phyloP scores from a whole-genome alignment of 1,139 yeast species.

The Taphrina pruni region DNA sequence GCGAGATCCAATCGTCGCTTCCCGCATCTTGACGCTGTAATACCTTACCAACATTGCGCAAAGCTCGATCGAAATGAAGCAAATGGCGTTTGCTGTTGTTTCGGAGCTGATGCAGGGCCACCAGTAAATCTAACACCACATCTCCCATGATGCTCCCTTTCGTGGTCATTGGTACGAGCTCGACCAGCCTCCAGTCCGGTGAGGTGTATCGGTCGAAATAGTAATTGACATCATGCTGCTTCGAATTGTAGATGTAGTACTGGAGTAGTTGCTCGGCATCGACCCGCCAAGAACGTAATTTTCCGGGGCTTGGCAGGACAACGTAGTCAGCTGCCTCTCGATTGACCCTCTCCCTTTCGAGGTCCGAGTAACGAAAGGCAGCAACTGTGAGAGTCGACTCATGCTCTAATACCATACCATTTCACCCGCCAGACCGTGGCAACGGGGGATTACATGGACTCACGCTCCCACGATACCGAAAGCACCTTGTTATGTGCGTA shows the following conservation, averaged over 20 bases:
- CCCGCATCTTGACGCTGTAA: background rate
- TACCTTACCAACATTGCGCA: background rate
- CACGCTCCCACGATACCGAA: background rate
- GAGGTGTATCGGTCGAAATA: slow-evolving; percentile 2
- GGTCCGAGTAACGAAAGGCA: background rate
- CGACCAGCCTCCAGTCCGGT: slow-evolving; percentile 7
- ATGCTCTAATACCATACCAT: background rate
- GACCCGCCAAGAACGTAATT: slow-evolving; percentile 7
- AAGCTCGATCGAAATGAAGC: slow-evolving; percentile 9
- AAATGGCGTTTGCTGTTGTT: background rate
- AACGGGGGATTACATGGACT: background rate
- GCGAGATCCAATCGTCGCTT: background rate
- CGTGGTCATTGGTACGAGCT: slow-evolving; percentile 5
- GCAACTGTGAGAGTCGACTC: background rate
- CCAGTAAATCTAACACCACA: slow-evolving; percentile 3
- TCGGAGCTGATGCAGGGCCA: slow-evolving; percentile 1
- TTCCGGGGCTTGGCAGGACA: slow-evolving; percentile 6
- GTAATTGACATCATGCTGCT: slow-evolving; percentile 18
- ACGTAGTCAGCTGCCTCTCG: background rate
- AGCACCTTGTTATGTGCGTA: background rate
- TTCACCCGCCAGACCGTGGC: background rate
- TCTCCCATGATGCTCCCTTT: background rate
- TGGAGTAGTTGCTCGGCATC: slow-evolving; percentile 9
- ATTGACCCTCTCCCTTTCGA: background rate
- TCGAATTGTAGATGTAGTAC: slow-evolving; percentile 6